phyloP scores from a whole-genome alignment of 2,329 filamentous ascomycete species.

The Furcasterigmium sp. region DNA sequence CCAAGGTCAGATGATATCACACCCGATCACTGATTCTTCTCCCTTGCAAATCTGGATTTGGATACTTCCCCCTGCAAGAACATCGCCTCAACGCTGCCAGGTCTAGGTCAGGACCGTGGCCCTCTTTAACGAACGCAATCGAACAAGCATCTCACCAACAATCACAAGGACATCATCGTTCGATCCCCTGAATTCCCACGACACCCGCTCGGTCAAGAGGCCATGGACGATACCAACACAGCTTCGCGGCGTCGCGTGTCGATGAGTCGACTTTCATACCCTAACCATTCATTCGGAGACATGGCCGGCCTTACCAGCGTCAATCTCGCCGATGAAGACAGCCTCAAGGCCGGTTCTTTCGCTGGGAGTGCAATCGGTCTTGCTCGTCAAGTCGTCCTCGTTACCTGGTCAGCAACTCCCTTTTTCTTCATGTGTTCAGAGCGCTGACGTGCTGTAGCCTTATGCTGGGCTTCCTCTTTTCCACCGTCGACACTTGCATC shows the following conservation, averaged over 20 bases:
- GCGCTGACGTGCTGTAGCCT: constrained; percentile 6
- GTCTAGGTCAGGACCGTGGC: too few species aligned
- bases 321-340: not conserved
- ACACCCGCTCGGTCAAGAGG: too few species aligned
- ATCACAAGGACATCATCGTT: too few species aligned
- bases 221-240: constrained; percentile 2
- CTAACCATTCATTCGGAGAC: constrained; percentile 17
- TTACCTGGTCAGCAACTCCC: constrained; percentile 24
- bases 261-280: constrained; percentile 14
- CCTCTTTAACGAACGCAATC: too few species aligned
- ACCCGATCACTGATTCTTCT: too few species aligned
- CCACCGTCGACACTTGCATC: constrained; percentile 52
- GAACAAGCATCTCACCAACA: too few species aligned
- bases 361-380: not conserved
- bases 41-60: too few species aligned
- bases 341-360: not conserved
- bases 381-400: constrained; percentile 23
- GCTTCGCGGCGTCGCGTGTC: constrained; percentile 4
- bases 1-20: too few species aligned
- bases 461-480: constrained; percentile 48
- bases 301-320: constrained; percentile 11
- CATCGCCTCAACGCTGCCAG: too few species aligned
- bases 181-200: too few species aligned
- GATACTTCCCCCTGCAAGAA: too few species aligned
- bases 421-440: not conserved